phyloP scores from a whole-genome alignment of 768 basidiomycete species.

The Suillus discolor region DNA sequence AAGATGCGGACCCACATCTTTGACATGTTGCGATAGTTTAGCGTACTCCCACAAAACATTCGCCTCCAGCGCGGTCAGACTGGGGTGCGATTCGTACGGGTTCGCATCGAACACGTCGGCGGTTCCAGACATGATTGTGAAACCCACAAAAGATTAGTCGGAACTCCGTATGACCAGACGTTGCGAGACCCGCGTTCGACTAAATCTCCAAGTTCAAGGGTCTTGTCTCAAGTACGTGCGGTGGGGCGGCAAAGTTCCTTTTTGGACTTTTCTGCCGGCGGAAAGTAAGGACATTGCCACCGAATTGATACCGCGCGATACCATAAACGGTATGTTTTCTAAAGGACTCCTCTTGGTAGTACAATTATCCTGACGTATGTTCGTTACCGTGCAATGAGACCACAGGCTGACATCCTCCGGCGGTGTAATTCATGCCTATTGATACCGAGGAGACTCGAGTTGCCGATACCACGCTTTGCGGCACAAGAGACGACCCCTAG shows the following conservation, averaged over 20 bases:
- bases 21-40: constrained; percentile 80
- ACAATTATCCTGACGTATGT: no score
- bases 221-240: background rate
- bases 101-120: constrained; percentile 58
- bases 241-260: background rate
- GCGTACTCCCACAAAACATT: constrained; percentile 93
- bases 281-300: background rate
- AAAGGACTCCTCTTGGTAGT: background rate
- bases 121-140: constrained; percentile 19
- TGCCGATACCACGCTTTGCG: background rate
- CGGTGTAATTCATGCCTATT: background rate
- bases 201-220: background rate
- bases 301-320: constrained; percentile 2
- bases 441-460: background rate
- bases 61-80: constrained; percentile 67
- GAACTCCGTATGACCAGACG: background rate
- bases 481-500: background rate
- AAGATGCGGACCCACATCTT: constrained; percentile 53
- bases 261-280: background rate
- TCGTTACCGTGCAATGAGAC: no score
- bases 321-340: background rate
- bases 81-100: constrained; percentile 74
- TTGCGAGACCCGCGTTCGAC: background rate
- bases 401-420: background rate
- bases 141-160: background rate